Percentiles rank a stretch among this genome's conserved stretches.
phyloP scores from a whole-genome alignment of 768 basidiomycete species.

The Dentipellis sp. region DNA sequence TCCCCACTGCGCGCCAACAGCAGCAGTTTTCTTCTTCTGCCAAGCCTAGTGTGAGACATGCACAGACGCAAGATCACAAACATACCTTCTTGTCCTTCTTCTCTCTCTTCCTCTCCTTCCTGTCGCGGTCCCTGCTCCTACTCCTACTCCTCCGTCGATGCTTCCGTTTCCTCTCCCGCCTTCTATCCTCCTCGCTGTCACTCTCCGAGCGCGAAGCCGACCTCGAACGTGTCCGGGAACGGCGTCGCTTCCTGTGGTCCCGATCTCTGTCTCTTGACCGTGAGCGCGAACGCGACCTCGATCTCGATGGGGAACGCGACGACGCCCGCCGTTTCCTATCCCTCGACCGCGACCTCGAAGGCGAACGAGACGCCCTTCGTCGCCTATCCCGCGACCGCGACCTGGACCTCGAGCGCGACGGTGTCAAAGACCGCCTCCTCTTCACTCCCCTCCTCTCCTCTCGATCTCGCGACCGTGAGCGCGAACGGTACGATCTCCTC shows the following conservation, averaged over 20 bases:
- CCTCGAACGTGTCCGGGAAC: constrained; percentile 25
- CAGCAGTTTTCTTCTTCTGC: constrained; percentile 49
- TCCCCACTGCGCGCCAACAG: constrained; percentile 69
- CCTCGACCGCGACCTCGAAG: constrained; percentile 28
- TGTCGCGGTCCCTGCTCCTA: constrained; percentile 27
- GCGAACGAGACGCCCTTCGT: too few species aligned
- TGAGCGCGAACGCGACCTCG: constrained; percentile 10
- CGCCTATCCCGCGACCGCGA: background rate
- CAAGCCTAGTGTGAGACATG: background rate
- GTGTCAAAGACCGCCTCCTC: background rate
- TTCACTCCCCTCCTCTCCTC: constrained; percentile 14
- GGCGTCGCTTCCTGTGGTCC: constrained; percentile 4
- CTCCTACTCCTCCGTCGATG: background rate
- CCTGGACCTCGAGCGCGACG: constrained; percentile 4
- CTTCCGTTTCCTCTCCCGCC: background rate
- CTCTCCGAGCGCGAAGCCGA: constrained; percentile 9
- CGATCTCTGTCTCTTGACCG: constrained; percentile 11
- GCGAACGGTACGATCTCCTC: background rate
- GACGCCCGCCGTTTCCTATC: constrained; percentile 18
- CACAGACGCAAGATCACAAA: constrained; percentile 6
- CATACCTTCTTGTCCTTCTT: constrained; percentile 60
- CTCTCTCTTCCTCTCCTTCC: constrained; percentile 34
- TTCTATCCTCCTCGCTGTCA: background rate
- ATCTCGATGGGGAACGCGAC: constrained; percentile 5
- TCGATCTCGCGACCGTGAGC: constrained; percentile 26